phyloP scores from a whole-genome alignment of 2,329 filamentous ascomycete genomes.

The Metarhizium humberi region DNA sequence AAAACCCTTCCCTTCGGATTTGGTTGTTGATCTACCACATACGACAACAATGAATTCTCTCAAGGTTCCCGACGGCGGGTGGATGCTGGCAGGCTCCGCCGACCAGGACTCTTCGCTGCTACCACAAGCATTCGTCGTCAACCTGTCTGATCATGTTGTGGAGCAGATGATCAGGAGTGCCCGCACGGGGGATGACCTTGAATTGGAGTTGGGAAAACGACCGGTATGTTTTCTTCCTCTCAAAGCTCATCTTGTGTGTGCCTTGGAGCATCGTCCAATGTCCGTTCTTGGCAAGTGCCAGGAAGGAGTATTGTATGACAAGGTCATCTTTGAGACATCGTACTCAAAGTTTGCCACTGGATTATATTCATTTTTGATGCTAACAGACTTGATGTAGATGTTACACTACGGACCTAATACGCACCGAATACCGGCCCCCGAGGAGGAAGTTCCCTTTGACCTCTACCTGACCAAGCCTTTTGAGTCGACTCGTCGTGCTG shows the following conservation, averaged over 20 bases:
- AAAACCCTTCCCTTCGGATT: constrained; percentile 11
- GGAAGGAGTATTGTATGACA: not conserved
- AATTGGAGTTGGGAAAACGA: constrained; percentile 46
- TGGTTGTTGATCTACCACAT: not conserved
- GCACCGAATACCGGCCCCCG: constrained; percentile 34
- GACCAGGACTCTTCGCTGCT: constrained; percentile 34
- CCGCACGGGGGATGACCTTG: constrained; percentile 45
- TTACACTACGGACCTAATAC: constrained; percentile 44
- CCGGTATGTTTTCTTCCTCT: constrained; percentile 42
- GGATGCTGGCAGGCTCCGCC: constrained; percentile 45
- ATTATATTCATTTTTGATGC: not conserved
- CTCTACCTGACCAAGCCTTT: constrained; percentile 46
- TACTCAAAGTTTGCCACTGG: constrained; percentile 9
- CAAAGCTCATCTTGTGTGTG: not conserved
- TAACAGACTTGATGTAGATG: constrained; percentile 27
- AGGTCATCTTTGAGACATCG: constrained; percentile 1
- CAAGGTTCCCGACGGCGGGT: constrained; percentile 46
- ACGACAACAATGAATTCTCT: constrained; percentile 39
- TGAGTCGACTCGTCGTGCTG: constrained; percentile 34
- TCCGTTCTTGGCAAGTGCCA: not conserved
- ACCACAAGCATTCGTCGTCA: constrained; percentile 48
- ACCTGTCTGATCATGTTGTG: constrained; percentile 47
- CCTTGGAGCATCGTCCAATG: not conserved
- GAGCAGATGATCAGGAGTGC: constrained; percentile 54
- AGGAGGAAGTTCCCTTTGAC: constrained; percentile 42